Conservation (phyloP, 2,329 filamentous ascomycete species). For the Aspergillus fijiensis region DNA sequence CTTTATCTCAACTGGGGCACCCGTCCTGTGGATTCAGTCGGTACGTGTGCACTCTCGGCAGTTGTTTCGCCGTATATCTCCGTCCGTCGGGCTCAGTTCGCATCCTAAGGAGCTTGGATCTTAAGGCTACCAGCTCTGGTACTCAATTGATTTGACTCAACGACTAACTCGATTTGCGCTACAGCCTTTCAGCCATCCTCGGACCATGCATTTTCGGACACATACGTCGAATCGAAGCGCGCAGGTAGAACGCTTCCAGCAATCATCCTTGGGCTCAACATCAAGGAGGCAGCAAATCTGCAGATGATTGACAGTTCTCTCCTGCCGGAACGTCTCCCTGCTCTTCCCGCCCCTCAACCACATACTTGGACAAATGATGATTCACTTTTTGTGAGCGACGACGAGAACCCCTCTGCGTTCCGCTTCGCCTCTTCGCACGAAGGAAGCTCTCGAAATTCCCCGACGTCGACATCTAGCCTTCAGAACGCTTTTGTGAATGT, state of each 20-base stretch:
- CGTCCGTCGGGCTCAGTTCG: slow-evolving; percentile 1
- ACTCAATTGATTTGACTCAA: slow-evolving; percentile 7
- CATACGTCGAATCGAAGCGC: slow-evolving; percentile 60
- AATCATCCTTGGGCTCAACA: slow-evolving; percentile 57
- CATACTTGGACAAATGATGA: slow-evolving; percentile 34
- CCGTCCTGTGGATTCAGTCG: slow-evolving; percentile 49
- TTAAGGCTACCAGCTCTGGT: too few relatives aligned
- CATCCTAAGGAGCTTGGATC: not conserved
- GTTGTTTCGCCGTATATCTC: slow-evolving; percentile 20
- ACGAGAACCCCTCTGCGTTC: slow-evolving; percentile 33
- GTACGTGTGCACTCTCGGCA: slow-evolving; percentile 33
- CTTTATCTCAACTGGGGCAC: slow-evolving; percentile 54
- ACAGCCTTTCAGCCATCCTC: slow-evolving; percentile 45
- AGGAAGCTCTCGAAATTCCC: slow-evolving; percentile 9
- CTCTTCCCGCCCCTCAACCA: slow-evolving; percentile 26
- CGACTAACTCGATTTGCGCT: slow-evolving; percentile 18
- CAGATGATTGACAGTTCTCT: slow-evolving; percentile 51
- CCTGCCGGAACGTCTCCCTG: slow-evolving; percentile 28
- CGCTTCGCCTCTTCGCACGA: slow-evolving; percentile 20
- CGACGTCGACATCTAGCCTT: slow-evolving; percentile 17
- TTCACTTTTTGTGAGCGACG: slow-evolving; percentile 39
- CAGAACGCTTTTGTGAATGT: slow-evolving; percentile 23
- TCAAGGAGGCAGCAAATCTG: slow-evolving; percentile 50
- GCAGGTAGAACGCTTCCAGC: slow-evolving; percentile 55
- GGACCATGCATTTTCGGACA: slow-evolving; percentile 55